A percentile compares a stretch with the other conserved stretches of the same genome.
phyloP scores from a whole-genome alignment of 306 rosid species.

The Phaseolus lunatus region DNA sequence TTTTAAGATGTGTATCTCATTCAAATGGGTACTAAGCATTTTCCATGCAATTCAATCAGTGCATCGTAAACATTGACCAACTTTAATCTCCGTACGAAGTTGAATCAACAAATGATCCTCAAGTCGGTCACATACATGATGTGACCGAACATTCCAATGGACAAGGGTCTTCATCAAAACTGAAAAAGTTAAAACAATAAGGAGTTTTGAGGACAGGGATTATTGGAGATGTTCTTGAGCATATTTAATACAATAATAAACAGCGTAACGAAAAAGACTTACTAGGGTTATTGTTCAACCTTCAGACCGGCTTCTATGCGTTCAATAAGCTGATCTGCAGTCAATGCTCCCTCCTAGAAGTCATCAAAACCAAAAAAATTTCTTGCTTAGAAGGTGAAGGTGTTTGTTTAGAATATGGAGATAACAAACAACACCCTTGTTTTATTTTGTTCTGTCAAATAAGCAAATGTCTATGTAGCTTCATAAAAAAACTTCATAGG shows the following conservation, averaged over 20 bases:
- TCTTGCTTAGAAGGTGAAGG: neutral
- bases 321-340: slow-evolving; percentile 74
- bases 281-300: slow-evolving; percentile 67
- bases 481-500: neutral
- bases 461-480: slow-evolving; percentile 23
- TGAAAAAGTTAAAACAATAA: slow-evolving; percentile 16
- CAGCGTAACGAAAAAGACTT: slow-evolving; percentile 32
- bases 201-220: slow-evolving; percentile 1
- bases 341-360: slow-evolving; percentile 89
- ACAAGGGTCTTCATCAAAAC: slow-evolving; percentile 29
- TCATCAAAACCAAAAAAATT: slow-evolving; percentile 7
- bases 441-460: slow-evolving; percentile 21
- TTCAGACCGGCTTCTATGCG: slow-evolving; percentile 72
- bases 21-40: neutral
- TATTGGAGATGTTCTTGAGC: slow-evolving; percentile 22
- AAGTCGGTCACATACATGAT: slow-evolving; percentile 8
- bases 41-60: neutral
- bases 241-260: slow-evolving; percentile 2
- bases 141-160: slow-evolving; percentile 36
- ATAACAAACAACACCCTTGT: slow-evolving; percentile 14
- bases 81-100: neutral
- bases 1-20: neutral
- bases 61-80: neutral
- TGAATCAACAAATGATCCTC: slow-evolving; percentile 38
- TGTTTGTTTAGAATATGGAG: neutral